These are phyloP conservation scores for Globisporangium cystogenes DNA, from an alignment of 352 stramenopile species.

Conservation along the genomic window DNA sequence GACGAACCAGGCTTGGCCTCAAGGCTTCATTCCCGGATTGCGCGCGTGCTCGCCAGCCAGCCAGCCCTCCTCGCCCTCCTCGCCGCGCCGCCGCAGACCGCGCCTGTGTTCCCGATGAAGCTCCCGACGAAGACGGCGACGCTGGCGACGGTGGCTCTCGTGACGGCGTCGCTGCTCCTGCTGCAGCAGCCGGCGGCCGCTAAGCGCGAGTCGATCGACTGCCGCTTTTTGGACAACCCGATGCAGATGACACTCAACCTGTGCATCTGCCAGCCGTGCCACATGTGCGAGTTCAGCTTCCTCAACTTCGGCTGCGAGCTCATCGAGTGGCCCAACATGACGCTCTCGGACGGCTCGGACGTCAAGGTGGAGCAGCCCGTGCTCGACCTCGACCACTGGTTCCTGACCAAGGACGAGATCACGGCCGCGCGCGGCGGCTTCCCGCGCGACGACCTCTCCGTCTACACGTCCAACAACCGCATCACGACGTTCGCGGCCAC, in stretches of 20 bases:
- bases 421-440: conserved; percentile 32
- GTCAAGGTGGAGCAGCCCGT: conserved; percentile 27
- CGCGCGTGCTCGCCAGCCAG: neutral
- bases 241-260: conserved; percentile 18
- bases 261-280: conserved; percentile 40
- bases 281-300: conserved; percentile 30
- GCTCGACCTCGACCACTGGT: conserved; percentile 46
- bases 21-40: conserved; percentile 5
- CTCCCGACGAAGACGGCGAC: too few species aligned
- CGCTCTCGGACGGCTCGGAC: conserved; percentile 22
- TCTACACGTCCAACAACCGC: conserved; percentile 40
- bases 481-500: conserved; percentile 36
- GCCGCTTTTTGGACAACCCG: conserved; percentile 12
- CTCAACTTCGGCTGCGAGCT: conserved; percentile 13
- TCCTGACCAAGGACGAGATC: conserved; percentile 56
- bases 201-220: conserved; percentile 9
- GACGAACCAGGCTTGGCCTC: neutral
- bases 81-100: too few species aligned
- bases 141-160: neutral
- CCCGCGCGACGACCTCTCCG: conserved; percentile 27
- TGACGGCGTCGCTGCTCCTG: neutral
- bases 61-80: conserved; percentile 4
- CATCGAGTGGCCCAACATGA: conserved; percentile 13
- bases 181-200: neutral
- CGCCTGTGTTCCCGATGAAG: too few species aligned